Evolutionary conservation across 768 basidiomycete genomes (phyloP), one percentile per base, ranked within the genome.

Genomic region (Mycena latifolia): DNA sequence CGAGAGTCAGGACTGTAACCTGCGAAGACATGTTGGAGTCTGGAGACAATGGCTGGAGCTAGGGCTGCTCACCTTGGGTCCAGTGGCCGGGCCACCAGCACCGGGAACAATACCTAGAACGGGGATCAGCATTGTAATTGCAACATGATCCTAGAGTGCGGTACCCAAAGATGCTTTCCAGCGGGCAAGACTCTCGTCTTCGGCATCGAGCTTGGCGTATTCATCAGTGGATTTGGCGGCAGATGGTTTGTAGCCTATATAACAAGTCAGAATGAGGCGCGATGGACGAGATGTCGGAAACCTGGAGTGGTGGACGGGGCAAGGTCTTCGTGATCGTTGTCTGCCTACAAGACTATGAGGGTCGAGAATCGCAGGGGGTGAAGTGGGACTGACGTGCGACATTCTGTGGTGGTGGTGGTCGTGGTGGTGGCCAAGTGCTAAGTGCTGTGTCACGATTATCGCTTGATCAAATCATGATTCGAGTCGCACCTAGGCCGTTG

Each of bases 161-260:
- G 96, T 89, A 61, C 97, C 97, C 28, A 99, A 85, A 57, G 91
- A 95, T 41, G 94, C 94, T 77, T 99, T 99, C 97, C 97, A 99
- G 69, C 95, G 90, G 33, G 92, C 90, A 72, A 99, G 86, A 77
- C 93, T 95, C 79, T 98, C 96, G 76, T 98, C 96, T 66, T 92
- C 85, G 31, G 92, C 90, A 79, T 98, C 96, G 47, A 97, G 87
- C 41, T 89, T 80, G 27, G 93, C 92, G 48, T 94, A 93, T 76
- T 96, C 94, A 27, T 93, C 94, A 15, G 92, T 80, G 48, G 85
- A 84, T 82, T 93, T 93, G 33, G 84, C 86, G 62, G 85, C 88
- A 37, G 81, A 75, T 39, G 86, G 87, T 78, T 91, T 94, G 84
- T 94, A 95, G 63, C 93, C 93, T 93, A 70, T 20, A 55, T 12